These are phyloP conservation scores for Cladochytrium replicatum DNA, from an alignment of 192 early-diverging fungal genomes.

Conservation along the genomic window DNA sequence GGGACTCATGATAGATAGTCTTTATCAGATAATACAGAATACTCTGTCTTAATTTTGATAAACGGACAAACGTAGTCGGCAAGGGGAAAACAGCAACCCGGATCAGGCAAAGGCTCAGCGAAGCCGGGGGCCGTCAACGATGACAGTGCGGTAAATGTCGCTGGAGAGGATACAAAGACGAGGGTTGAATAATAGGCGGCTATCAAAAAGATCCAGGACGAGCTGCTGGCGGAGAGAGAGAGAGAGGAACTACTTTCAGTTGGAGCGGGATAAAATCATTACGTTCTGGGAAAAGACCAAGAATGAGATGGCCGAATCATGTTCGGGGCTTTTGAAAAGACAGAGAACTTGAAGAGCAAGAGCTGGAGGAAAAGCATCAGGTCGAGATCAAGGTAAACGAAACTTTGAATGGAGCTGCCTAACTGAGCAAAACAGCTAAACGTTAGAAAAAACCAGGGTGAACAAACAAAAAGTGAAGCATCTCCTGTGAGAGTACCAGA, in stretches of 20 bases:
- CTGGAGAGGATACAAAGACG: slow-evolving; percentile 6
- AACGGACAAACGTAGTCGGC: too few species aligned
- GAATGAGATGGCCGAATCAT: slow-evolving; percentile 33
- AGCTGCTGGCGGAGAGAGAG: slow-evolving; percentile 38
- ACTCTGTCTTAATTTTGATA: too few species aligned
- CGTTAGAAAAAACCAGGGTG: slow-evolving; percentile 24
- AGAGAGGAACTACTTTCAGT: slow-evolving; percentile 55
- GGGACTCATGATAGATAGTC: too few species aligned
- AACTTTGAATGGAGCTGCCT: too few species aligned
- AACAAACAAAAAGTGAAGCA: slow-evolving; percentile 67
- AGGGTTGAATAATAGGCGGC: slow-evolving; percentile 14
- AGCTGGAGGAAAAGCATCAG: slow-evolving; percentile 55
- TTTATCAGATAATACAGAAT: too few species aligned
- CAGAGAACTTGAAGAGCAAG: slow-evolving; percentile 52
- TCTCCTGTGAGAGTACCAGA: slow-evolving; percentile 61
- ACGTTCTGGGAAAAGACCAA: slow-evolving; percentile 54
- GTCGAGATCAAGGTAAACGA: slow-evolving; percentile 60
- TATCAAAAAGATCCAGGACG: slow-evolving; percentile 38
- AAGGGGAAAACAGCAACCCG: not conserved
- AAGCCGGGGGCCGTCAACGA: not conserved
- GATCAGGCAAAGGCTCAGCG: not conserved
- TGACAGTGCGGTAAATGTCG: slow-evolving; percentile 3
- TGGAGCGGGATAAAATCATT: slow-evolving; percentile 54
- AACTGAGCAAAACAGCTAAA: not conserved
- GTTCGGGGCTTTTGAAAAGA: slow-evolving; percentile 44